Base-by-base conservation (phyloP, 768 basidiomycete genomes). In the Sarcodon sp. region DNA sequence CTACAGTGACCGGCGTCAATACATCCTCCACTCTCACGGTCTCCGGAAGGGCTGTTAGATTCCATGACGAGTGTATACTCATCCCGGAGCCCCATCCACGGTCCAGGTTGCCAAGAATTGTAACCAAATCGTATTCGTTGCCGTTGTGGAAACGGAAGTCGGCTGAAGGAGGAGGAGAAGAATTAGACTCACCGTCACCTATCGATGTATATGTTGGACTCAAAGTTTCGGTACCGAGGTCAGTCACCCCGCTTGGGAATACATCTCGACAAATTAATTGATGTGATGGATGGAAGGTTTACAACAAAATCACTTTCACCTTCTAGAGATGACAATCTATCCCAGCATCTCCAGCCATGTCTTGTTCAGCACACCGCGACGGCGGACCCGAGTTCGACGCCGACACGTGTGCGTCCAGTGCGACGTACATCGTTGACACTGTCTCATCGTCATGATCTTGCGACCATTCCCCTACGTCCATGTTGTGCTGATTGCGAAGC, bases 1-100 rank as follows among this genome's bases (percentile, higher is more conserved):
- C 18, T 11, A 16, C 33, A 21, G 35, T 34, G 9, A 3, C 39
- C 8, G 48, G 46, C 38, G 35, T 34, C 4, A 35, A 46, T 12
- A 31, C 44, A 11, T 33, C 52, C 18, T 7, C 47, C 21, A n/a
- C 50, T 8, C 36, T 45, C 33, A 7, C 36, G 2, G 11, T 35
- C 1, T 33, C 39, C 33, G 52, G 54, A 0, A 57, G 64, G 49
- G 57, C 57, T 18, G 86, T 87, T 4, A 73, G 85, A 48, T 88
- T 88, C 63, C 76, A 87, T 66, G 67, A 69, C 47, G 73, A 81
- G 56, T 87, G 86, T 50, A 67, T 84, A 4, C 72, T 88, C 55
- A 87, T 88, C 48, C 85, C 85, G n/a, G 75, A 82, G 46, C 59
- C 56, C 12, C 55, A 57, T 1, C 59, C 61, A 12, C 63, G 65